Evolutionary conservation across 1,139 yeast species (phyloP), one percentile per base, ranked within the genome.

Genomic region (Dujonia santamariae): DNA sequence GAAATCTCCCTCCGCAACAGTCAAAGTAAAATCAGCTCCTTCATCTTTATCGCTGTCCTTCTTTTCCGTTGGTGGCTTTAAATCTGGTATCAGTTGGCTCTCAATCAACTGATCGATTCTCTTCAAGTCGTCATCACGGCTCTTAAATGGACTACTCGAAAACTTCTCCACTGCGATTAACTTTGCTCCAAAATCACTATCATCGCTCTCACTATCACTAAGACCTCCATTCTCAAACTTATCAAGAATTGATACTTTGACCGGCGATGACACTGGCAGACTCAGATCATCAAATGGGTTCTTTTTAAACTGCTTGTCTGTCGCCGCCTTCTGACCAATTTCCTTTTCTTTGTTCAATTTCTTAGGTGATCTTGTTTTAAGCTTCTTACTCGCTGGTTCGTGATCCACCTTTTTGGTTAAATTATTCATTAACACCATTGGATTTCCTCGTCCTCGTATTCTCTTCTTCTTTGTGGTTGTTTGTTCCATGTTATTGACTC

Each of bases 61-160:
- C 2, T 4, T 7, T 7, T 15, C 25, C n/a, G 16, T 16, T 19
- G 8, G 12, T 19, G 13, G 18, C 4, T 5, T 8, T 16, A 4
- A 6, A 8, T 27, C 30, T 16, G 17, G 13, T 15, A 24, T 16
- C 26, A 18, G 28, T 12, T 12, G 15, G n/a, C 26, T 23, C 14
- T 26, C 28, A 7, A 30, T 31, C 17, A 31, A 13, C 19, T 24
- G 17, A 22, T 36, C 32, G 15, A 32, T 6, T 12, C 13, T 21
- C 13, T 26, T 23, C 19, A 11, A 29, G 7, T 13, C 21, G 15
- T 18, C 17, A n/a, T 21, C 36, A 4, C 22, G 34, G 19, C 34
- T 17, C 19, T 28, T 34, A 12, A 30, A 18, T 7, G 45, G 45
- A 28, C 45, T 42, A 25, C 42, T 39, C 4, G 45, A 37, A 11